Conservation (phyloP, 2,329 filamentous ascomycete genomes). For the Hymenoscyphus scutula region DNA sequence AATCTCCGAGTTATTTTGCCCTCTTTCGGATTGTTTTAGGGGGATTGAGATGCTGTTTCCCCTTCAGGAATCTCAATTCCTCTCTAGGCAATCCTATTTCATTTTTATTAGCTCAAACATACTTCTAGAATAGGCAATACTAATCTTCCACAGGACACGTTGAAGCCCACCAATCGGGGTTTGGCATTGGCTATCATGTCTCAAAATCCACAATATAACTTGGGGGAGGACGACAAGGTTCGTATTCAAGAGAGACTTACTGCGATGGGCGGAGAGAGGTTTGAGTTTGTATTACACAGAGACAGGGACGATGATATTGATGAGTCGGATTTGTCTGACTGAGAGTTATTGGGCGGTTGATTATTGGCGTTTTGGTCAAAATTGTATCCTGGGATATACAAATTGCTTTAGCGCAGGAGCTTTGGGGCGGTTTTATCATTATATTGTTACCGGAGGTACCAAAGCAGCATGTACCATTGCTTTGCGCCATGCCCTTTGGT, state of each 20-base stretch:
- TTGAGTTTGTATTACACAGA: constrained; percentile 36
- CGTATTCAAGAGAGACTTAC: constrained; percentile 32
- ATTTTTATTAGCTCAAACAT: no score
- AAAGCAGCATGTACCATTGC: neutral
- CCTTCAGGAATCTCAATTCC: no score
- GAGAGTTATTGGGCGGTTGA: neutral
- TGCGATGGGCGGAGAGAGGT: constrained; percentile 36
- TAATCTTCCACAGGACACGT: no score
- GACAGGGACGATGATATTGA: constrained; percentile 32
- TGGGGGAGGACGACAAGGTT: constrained; percentile 30
- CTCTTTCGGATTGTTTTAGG: no score
- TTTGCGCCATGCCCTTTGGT: neutral
- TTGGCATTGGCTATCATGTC: constrained; percentile 36
- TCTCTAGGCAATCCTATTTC: no score
- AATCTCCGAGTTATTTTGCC: no score
- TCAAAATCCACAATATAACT: constrained; percentile 30
- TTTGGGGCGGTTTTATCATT: neutral
- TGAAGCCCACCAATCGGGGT: constrained; percentile 38
- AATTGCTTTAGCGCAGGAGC: neutral
- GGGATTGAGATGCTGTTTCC: no score
- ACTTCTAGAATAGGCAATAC: no score
- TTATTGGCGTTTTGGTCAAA: neutral
- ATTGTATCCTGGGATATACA: neutral
- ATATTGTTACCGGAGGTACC: neutral
- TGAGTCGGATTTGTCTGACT: constrained; percentile 34